Evolutionary conservation across 1,284 basidiomycete genomes (phyloP), one percentile per base, ranked within the genome.

Genomic region (Rhodotorula sp.): DNA sequence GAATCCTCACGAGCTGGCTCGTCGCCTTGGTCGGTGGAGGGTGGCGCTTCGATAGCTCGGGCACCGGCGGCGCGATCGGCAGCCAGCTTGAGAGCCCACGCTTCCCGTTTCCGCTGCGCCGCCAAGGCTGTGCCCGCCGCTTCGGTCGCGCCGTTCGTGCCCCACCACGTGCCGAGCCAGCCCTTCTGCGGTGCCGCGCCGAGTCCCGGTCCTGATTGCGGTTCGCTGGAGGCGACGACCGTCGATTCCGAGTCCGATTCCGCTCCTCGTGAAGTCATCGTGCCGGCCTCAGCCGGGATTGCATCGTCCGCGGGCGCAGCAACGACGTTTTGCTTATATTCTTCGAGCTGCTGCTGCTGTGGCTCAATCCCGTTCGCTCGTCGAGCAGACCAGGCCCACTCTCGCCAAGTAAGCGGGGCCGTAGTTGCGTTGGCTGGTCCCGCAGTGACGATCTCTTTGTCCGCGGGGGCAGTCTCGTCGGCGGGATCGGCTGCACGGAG

Each of bases 51-150:
- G 55, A 71, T 67, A n/a, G 57, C 56, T 55, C 65, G 65, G 28
- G 43, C 19, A 6, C 47, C 50, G 1, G 55, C 52, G 1, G 47
- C 43, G 48, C 12, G 38, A 56, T 61, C 43, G 18, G 67, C 43
- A 5, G 63, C 70, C 2, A 68, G 61, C 55, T 68, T 68, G 34
- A 71, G 54, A 28, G 70, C 70, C 62, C 57, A 68, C 6, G 60
- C 66, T 48, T 71, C 70, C 6, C 70, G 47, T 21, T 60, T 58
- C 19, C 66, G 48, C 49, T 64, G 58, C 31, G 64, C 60, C 23
- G 56, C 50, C 3, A 62, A 12, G 26, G 58, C 47, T 12, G 64
- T 63, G 15, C 62, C 31, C 5, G 66, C 28, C 23, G 57, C 34
- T 43, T 43, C 38, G 3, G 43, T 38, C 16, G 52, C n/a, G 43